A percentile compares a stretch with the other conserved stretches of the same genome.
Evolutionary conservation across 139 green algal species (phyloP).

Genomic region (Closterium sp.): DNA sequence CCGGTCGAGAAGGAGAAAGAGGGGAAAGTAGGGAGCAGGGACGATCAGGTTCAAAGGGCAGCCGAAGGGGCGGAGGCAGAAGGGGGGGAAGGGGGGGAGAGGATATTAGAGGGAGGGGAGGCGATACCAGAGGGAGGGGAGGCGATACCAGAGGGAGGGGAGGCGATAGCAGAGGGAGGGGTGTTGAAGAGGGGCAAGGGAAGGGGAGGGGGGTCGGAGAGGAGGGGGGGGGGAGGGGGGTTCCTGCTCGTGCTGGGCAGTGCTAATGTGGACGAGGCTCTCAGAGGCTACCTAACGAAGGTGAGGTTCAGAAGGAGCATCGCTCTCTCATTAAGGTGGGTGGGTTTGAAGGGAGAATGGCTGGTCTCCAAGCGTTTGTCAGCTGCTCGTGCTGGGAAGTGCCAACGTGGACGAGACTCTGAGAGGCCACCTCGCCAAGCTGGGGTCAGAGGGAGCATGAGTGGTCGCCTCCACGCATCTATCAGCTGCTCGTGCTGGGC

Average conservation of each 20-base stretch:
- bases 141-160: not conserved
- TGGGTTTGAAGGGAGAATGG: too few species aligned
- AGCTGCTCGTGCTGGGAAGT: slow-evolving; percentile 86
- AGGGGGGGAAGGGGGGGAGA: not conserved
- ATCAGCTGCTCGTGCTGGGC: slow-evolving; percentile 85
- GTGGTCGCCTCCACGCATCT: too few species aligned
- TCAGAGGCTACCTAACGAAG: slow-evolving; percentile 67
- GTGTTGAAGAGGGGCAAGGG: not conserved
- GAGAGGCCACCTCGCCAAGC: slow-evolving; percentile 60
- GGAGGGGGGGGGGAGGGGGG: slow-evolving; percentile 46
- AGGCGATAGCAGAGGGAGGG: too few species aligned
- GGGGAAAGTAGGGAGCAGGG: not conserved
- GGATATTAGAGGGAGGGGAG: not conserved
- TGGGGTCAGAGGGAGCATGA: not conserved
- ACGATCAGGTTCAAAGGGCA: not conserved
- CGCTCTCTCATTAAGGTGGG: too few species aligned
- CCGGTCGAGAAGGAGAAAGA: too few species aligned
- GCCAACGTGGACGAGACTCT: slow-evolving; percentile 97
- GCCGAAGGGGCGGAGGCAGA: not conserved
- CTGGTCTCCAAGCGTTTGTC: too few species aligned
- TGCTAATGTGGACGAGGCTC: slow-evolving; percentile 95
- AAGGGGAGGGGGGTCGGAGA: not conserved
- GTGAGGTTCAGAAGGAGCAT: not conserved
- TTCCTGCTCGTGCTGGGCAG: slow-evolving; percentile 93
- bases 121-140: not conserved